Base-by-base conservation (phyloP, 2,329 filamentous ascomycete genomes). In the Stagonosporopsis tanaceti region DNA sequence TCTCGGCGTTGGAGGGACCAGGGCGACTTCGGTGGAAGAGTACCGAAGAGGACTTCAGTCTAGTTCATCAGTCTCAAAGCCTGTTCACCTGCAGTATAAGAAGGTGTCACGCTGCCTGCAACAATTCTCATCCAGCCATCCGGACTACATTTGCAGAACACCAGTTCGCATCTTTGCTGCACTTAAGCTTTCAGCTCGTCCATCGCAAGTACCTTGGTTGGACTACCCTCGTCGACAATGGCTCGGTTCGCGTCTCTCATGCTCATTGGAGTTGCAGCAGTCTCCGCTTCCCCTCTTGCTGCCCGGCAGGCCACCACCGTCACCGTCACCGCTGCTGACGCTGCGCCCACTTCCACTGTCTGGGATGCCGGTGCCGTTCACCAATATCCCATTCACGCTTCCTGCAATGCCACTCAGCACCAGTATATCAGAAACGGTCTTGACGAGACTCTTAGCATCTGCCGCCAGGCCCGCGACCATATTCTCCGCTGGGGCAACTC, bases 381-480 rank as follows among this genome's bases (percentile, higher is more conserved):
- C 15, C 62, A 76, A 17, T 83, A 76, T 63, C 76, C 78, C 14
- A 88, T 90, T 69, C 88, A 90, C 73, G 71, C 79, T 32, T 89
- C 86, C 24, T 91, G 89, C 78, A 90, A 91, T 66, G 75, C 78
- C 46, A 89, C 87, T 1, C 81, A 89, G 64, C 79, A 78, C 39
- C 74, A 73, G 7, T 85, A 89, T 70, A 79, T 91, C 40, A 74
- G 79, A 35, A 74, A 76, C 15, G 88, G 81, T 6, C 78, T 91
- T 0, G 76, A 82, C 17, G 88, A 91, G 70, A 81, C 85, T 4
- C 73, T 87, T 37, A 70, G 76, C 48, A 78, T 90, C 4, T 86
- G 85, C 7, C 73, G 80, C 48, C 86, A 89, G 66, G 88, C 88
- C 6, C 84, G 82, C 57, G 81, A 87, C 38, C 88, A 90, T 68